Base-by-base conservation (phyloP, 1,284 basidiomycete species). In the Vanrija sp. region DNA sequence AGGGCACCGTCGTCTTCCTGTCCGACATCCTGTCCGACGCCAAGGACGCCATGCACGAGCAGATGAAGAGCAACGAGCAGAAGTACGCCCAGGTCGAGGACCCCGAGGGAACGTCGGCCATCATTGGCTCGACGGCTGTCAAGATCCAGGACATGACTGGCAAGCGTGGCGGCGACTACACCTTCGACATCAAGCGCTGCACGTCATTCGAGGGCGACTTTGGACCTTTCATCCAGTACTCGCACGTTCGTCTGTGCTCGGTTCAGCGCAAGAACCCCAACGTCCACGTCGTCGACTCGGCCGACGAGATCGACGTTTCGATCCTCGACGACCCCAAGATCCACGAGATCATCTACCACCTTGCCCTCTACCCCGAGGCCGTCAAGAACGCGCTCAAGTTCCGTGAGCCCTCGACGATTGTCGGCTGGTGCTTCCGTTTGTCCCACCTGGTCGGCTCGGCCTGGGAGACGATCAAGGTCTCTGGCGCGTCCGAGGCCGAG, bases 61-160 rank as follows among this genome's bases (percentile, higher is more conserved):
- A 95, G 73, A 98, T 99, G 96, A 82, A 80, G 75, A 87, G 86
- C 75, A 98, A 98, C 72, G 87, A 91, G 76, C 90, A 85, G 54
- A 98, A 98, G 78, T 97, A 96, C 68, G 84, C 81, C 2, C 85
- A 86, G 43, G 83, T 98, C 51, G 89, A 92, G 69, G 85, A 98
- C 76, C 94, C 94, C 0, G 87, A 91, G 71, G 77, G 75, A 43
- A 88, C 87, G 41, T 85, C 85, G 57, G 82, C 83, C 64, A 89
- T 97, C 72, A 85, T 98, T 53, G 96, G 95, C 25, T 90, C 96
- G 69, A 90, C 92, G 0, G 94, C 92, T 7, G 87, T 99, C 70
- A 98, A 98, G 81, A 94, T 99, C 64, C 96, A 98, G 77, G 95
- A 98, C 75, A 93, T 98, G 92, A 82, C 86, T 41, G 91, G 89